phyloP scores from a whole-genome alignment of 2,329 filamentous ascomycete species.

The Aspergillus candidus region DNA sequence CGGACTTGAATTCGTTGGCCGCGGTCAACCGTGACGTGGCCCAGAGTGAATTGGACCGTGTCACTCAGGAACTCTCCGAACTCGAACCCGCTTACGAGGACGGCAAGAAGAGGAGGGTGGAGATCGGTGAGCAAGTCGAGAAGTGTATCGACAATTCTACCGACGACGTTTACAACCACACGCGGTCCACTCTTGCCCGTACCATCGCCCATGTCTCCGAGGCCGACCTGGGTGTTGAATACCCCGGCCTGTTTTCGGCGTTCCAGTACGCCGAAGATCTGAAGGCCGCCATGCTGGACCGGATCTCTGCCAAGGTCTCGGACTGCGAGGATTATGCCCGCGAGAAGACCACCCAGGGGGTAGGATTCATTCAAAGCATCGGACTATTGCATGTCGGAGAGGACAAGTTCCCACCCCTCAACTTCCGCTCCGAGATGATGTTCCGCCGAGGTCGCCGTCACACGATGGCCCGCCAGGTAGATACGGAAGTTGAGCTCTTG shows the following conservation, averaged over 20 bases:
- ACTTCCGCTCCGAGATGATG: slow-evolving; percentile 89
- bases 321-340: slow-evolving; percentile 84
- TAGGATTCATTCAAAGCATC: slow-evolving; percentile 80
- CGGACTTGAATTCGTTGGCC: slow-evolving; percentile 77
- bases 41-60: slow-evolving; percentile 74
- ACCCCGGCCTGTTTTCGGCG: slow-evolving; percentile 75
- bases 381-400: slow-evolving; percentile 77
- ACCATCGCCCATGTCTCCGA: slow-evolving; percentile 73
- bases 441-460: slow-evolving; percentile 74
- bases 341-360: slow-evolving; percentile 67
- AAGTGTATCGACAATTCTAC: slow-evolving; percentile 77
- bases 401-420: slow-evolving; percentile 76
- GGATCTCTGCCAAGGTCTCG: slow-evolving; percentile 72
- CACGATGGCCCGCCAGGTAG: slow-evolving; percentile 72
- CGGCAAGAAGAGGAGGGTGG: slow-evolving; percentile 69
- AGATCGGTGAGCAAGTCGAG: slow-evolving; percentile 77
- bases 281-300: slow-evolving; percentile 83
- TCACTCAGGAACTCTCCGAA: slow-evolving; percentile 70
- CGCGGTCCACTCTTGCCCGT: slow-evolving; percentile 65
- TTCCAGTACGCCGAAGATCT: slow-evolving; percentile 93
- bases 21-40: slow-evolving; percentile 83
- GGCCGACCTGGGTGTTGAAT: slow-evolving; percentile 71
- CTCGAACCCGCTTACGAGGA: slow-evolving; percentile 81
- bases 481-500: slow-evolving; percentile 79
- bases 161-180: slow-evolving; percentile 78